Evolutionary conservation across 345 rosid genomes (phyloP), one percentile per base, ranked within the genome.

Genomic region (Rubroshorea leprosula): DNA sequence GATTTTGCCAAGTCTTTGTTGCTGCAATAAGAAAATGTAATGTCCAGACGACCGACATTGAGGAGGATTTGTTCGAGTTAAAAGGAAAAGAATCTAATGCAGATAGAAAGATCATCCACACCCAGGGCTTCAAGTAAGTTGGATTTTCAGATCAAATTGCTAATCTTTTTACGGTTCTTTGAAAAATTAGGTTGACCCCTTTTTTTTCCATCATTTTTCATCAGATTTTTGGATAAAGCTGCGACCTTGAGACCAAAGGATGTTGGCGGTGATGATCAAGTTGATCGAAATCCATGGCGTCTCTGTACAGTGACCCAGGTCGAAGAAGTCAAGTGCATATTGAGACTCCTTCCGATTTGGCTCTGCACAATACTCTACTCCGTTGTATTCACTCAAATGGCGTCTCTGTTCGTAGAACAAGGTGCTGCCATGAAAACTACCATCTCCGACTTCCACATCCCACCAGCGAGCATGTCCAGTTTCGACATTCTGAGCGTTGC

Each of bases 351-450:
- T 46, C 97, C 97, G 17, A 85, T 93, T 16, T 93, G 99, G 99
- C 94, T 89, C 52, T 93, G 99, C 79, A 89, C 99, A 44, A 89
- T 93, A 20, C 72, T 89, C 23, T 93, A 85, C 83, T 93, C 99
- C 0, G 99, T 93, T 0, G 92, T 89, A 45, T 93, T 89, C 79
- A 89, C 99, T 27, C 97, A 93, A 68, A 89, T 93, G 99, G 99
- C 99, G 15, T 93, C 97, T 16, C 81, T 93, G 23, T 93, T 93
- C n/a, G 99, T 93, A 17, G 96, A 82, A 74, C 99, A 93, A 75
- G 99, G 97, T 5, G 99, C 85, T 0, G 87, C 79, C 16, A 90
- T 93, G 99, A 79, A 74, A 54, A 83, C 87, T 14, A 78, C 61
- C 29, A 54, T 87, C 26, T 69, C 77, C 1, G 49, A 51, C 58